Evolutionary conservation across 345 rosid genomes (phyloP).

Genomic region (Trapa incisa): DNA sequence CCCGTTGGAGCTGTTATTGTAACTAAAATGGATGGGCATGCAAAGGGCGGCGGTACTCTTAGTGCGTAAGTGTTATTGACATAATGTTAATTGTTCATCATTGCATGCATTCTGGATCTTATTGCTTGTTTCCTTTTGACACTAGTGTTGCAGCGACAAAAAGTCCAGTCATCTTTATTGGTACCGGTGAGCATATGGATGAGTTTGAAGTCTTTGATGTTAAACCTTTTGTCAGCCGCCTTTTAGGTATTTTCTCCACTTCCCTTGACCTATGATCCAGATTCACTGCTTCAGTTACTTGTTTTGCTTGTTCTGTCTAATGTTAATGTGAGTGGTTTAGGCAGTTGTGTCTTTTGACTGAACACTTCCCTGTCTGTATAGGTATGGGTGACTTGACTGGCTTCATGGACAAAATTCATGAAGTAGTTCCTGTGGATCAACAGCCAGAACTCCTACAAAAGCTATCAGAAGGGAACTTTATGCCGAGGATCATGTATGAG

Average conservation of each 20-base stretch:
- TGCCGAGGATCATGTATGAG: constrained; percentile 82
- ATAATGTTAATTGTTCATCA: no score
- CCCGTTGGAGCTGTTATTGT: constrained; percentile 89
- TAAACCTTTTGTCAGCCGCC: constrained; percentile 83
- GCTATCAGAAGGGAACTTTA: constrained; percentile 83
- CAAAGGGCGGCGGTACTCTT: constrained; percentile 97
- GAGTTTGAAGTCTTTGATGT: constrained; percentile 92
- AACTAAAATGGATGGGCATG: constrained; percentile 97
- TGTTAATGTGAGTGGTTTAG: neutral
- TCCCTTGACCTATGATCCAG: neutral
- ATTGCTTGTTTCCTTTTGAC: neutral
- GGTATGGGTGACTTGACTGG: constrained; percentile 97
- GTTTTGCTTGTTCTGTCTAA: neutral
- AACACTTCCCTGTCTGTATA: constrained; percentile 9
- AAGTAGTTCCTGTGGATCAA: constrained; percentile 92
- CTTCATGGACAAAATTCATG: constrained; percentile 88
- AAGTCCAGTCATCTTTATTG: constrained; percentile 85
- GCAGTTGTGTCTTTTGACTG: neutral
- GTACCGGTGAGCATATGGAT: constrained; percentile 90
- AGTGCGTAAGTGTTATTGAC: constrained; percentile 59
- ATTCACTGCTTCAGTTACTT: neutral
- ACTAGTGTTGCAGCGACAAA: constrained; percentile 88
- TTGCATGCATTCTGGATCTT: neutral
- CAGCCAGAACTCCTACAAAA: constrained; percentile 90
- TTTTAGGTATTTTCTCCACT: constrained; percentile 40